phyloP scores from a whole-genome alignment of 2,329 filamentous ascomycete genomes.

The Scytalidium lignicola region DNA sequence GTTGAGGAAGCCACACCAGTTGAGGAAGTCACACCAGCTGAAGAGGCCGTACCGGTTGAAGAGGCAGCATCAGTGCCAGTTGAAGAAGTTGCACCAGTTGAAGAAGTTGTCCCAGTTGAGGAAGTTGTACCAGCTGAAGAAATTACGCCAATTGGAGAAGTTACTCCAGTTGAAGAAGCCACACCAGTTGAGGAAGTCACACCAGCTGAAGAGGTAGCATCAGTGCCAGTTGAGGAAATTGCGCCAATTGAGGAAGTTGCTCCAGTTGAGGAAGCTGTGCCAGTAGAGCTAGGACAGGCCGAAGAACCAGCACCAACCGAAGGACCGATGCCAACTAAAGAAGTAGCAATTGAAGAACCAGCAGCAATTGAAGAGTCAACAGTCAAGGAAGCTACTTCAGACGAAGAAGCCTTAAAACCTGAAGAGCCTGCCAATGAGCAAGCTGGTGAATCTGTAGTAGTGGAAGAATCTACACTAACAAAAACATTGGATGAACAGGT shows the following conservation, averaged over 20 bases:
- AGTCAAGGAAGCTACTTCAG: constrained; percentile 7
- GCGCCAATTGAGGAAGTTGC: too few species aligned
- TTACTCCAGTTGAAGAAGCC: background rate
- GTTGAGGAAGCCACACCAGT: too few species aligned
- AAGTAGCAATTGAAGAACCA: background rate
- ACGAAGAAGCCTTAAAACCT: background rate
- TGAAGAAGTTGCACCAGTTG: background rate
- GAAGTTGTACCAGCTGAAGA: background rate
- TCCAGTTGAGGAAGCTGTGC: too few species aligned
- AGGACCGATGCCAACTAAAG: background rate
- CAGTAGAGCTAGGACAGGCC: too few species aligned
- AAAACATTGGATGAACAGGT: background rate
- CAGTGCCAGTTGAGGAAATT: constrained; percentile 2
- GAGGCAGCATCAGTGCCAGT: too few species aligned
- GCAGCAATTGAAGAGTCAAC: constrained; percentile 2
- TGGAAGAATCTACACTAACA: background rate
- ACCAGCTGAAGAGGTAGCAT: background rate
- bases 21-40: too few species aligned
- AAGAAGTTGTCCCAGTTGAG: background rate
- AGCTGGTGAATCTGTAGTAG: background rate
- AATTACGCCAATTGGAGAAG: too few species aligned
- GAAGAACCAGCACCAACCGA: background rate
- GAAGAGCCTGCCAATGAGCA: too few species aligned
- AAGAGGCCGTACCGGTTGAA: too few species aligned
- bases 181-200: constrained; percentile 5